Evolutionary conservation across 306 rosid species (phyloP), one percentile per base, ranked within the genome.

Genomic region (Luffa aegyptiaca): DNA sequence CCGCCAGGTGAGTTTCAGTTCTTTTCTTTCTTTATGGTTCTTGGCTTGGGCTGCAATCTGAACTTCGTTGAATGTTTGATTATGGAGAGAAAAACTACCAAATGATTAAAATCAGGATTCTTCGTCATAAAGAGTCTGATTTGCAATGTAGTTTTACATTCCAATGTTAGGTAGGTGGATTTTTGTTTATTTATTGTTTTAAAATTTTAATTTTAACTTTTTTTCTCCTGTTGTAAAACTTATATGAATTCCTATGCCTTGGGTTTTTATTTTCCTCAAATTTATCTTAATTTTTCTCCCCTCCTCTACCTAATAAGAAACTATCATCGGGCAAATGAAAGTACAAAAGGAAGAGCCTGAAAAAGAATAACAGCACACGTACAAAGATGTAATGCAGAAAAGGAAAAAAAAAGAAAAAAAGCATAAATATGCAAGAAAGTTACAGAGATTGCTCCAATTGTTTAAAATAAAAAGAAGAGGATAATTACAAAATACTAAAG

Each of bases 1-100:
- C 84, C 92, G 90, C 46, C 98, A 90, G 93, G 98, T 36, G 45
- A 33, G 70, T 63, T 33, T 62, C n/a, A 69, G 52, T 77, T 76
- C 39, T 41, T 73, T 42, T 80, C 21, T 61, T 31, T 44, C 36
- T 14, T n/a, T 66, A 59, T 59, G 10, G 3, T 72, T 52, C 31
- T 73, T 65, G 9, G 49, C 9, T 7, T 70, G 41, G 17, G 65
- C 65, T n/a, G 68, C 20, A 20, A 31, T 61, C 16, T 31, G 39
- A 61, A 31, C 39, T n/a, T 61, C 31, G 21, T 17, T 53, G 21
- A 21, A 4, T 61, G 17, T 3, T 61, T 61, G 31, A 57, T 13
- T 61, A 31, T 21, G 39, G 68, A 31, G 17, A 17, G 39, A 61
- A 61, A 61, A 61, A 12, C 39, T 61, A 31, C 68, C 68, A 21